These are phyloP conservation scores for Talaromyces atroroseus DNA, from an alignment of 2,329 filamentous ascomycete genomes.

Conservation along the genomic window DNA sequence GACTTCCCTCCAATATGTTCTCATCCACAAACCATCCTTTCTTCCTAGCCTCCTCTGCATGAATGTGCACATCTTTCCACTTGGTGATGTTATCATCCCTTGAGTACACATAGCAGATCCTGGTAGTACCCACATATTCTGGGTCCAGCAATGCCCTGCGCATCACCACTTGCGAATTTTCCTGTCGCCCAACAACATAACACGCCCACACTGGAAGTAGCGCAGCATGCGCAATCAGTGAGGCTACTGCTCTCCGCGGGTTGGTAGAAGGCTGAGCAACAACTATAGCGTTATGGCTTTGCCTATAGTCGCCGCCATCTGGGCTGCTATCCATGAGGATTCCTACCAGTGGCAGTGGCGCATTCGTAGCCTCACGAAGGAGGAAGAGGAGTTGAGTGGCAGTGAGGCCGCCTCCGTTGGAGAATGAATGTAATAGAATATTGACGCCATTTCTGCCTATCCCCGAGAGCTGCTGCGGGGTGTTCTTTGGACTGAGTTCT, in stretches of 20 bases:
- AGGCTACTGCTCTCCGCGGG: not conserved
- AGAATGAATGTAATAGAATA: slow-evolving; percentile 27
- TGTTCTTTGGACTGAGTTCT: not conserved
- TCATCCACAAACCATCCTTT: slow-evolving; percentile 9
- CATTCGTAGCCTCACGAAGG: slow-evolving; percentile 13
- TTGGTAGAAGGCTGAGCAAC: not conserved
- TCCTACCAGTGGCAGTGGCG: slow-evolving; percentile 16
- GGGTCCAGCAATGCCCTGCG: slow-evolving; percentile 4
- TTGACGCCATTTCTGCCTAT: not conserved
- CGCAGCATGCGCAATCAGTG: not conserved
- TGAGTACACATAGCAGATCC: slow-evolving; percentile 8
- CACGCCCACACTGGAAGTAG: slow-evolving; percentile 3
- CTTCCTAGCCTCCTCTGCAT: slow-evolving; percentile 6
- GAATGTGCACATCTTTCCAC: slow-evolving; percentile 9
- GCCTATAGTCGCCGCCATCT: slow-evolving; percentile 16
- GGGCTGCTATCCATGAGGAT: slow-evolving; percentile 25
- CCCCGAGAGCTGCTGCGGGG: not conserved
- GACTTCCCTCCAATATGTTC: not conserved
- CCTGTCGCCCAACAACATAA: not conserved
- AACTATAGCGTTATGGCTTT: slow-evolving; percentile 15
- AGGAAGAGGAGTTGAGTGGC: slow-evolving; percentile 19
- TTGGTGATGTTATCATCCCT: slow-evolving; percentile 1
- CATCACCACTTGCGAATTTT: slow-evolving; percentile 7
- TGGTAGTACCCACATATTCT: not conserved
- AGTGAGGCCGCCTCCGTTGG: slow-evolving; percentile 28